Conservation (phyloP, 2,329 filamentous ascomycete genomes). For the Dothistroma pini region DNA sequence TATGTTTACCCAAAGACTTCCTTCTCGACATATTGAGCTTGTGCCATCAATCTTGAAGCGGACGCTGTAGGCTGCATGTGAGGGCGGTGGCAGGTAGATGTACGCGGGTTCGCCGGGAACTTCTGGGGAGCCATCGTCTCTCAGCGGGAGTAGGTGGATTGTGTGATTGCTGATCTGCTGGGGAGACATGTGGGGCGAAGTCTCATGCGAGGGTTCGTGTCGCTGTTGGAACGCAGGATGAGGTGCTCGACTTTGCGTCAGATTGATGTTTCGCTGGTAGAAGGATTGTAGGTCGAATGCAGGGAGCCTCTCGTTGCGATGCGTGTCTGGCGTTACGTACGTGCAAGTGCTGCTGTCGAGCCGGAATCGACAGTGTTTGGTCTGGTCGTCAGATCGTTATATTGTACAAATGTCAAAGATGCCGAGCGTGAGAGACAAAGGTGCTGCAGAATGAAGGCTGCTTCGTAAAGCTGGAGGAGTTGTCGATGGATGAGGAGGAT, state of each 20-base stretch:
- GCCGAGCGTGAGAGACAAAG: conserved; percentile 13
- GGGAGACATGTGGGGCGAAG: conserved; percentile 34
- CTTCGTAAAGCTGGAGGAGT: conserved; percentile 14
- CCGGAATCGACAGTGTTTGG: neutral
- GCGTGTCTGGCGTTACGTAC: conserved; percentile 7
- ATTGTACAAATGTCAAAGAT: conserved; percentile 11
- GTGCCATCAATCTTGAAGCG: conserved; percentile 92
- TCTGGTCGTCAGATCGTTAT: conserved; percentile 13
- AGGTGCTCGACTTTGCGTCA: neutral
- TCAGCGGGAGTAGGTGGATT: conserved; percentile 84
- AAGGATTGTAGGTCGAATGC: conserved; percentile 12
- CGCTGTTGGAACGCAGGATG: neutral
- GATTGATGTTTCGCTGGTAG: conserved; percentile 8
- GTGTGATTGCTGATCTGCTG: conserved; percentile 35
- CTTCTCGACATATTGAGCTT: conserved; percentile 90
- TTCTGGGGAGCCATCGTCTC: conserved; percentile 88
- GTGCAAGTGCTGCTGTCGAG: conserved; percentile 5
- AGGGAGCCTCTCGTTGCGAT: conserved; percentile 5
- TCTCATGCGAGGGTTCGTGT: neutral
- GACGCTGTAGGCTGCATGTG: conserved; percentile 67
- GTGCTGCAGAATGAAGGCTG: conserved; percentile 11
- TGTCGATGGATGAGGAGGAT: neutral
- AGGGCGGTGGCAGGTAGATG: conserved; percentile 81
- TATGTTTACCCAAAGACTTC: conserved; percentile 95
- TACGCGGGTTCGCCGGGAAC: conserved; percentile 71